Evolutionary conservation across 2,329 filamentous ascomycete species (phyloP).

Genomic region (Hawksworthiomyces lignivorus): DNA sequence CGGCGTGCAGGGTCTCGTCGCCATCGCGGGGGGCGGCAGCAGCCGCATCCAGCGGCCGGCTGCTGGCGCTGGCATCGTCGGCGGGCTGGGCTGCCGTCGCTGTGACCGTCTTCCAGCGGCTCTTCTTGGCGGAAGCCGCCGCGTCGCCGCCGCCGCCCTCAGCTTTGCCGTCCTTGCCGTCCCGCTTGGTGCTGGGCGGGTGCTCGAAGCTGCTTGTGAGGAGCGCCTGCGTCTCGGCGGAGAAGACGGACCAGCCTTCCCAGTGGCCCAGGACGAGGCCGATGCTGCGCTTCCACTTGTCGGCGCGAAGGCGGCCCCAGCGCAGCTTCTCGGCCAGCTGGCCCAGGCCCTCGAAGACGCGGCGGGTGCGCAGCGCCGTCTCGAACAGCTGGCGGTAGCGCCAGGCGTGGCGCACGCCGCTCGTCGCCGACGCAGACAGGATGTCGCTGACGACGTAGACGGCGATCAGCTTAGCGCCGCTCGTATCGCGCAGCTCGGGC

Average conservation of each 20-base stretch:
- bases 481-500: conserved; percentile 49
- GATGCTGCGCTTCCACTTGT: conserved; percentile 78
- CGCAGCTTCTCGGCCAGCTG: conserved; percentile 60
- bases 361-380: conserved; percentile 55
- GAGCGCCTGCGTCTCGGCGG: conserved; percentile 62
- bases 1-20: conserved; percentile 24
- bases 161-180: conserved; percentile 20
- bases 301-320: conserved; percentile 75
- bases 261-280: conserved; percentile 62
- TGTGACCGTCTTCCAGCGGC: conserved; percentile 46
- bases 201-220: conserved; percentile 66
- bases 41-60: neutral
- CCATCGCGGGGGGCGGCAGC: neutral
- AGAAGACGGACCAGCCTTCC: conserved; percentile 67
- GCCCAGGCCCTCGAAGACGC: conserved; percentile 69
- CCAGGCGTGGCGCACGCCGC: conserved; percentile 76
- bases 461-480: conserved; percentile 67
- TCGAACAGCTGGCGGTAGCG: conserved; percentile 79
- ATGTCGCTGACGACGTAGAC: conserved; percentile 75
- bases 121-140: conserved; percentile 29
- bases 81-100: conserved; percentile 26
- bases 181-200: conserved; percentile 43
- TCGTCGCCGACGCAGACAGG: conserved; percentile 66
- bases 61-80: neutral
- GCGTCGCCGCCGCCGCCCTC: neutral